phyloP scores from a whole-genome alignment of 192 early-diverging fungal genomes.

The Jimgerdemannia lactiflua region DNA sequence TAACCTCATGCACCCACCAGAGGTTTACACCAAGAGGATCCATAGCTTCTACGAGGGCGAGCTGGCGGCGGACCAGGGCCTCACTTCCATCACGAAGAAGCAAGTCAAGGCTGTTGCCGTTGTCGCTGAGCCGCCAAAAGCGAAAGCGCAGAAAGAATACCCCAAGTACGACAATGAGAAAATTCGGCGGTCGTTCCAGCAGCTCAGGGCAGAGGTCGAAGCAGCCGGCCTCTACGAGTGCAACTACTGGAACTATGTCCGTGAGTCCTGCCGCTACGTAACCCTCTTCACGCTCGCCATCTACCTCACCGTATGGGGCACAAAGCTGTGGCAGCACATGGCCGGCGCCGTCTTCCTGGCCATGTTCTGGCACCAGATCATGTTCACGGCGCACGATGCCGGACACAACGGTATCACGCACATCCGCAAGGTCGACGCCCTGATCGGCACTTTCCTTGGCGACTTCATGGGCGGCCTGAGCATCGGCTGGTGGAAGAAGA shows the following conservation, averaged over 20 bases:
- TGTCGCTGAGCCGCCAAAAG: not conserved
- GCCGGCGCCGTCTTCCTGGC: conserved; percentile 61
- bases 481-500: conserved; percentile 97
- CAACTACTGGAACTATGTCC: conserved; percentile 50
- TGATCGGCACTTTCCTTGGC: conserved; percentile 79
- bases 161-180: conserved; percentile 5
- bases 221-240: conserved; percentile 62
- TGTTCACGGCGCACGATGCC: conserved; percentile 94
- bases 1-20: conserved; percentile 78
- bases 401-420: conserved; percentile 92
- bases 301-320: conserved; percentile 42
- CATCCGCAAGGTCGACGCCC: conserved; percentile 66
- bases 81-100: not conserved
- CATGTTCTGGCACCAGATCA: conserved; percentile 86
- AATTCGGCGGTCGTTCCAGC: conserved; percentile 43
- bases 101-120: not conserved
- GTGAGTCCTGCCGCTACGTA: conserved; percentile 49
- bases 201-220: conserved; percentile 64
- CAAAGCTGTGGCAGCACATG: conserved; percentile 47
- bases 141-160: not conserved
- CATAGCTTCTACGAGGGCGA: conserved; percentile 79
- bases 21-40: conserved; percentile 72
- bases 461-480: conserved; percentile 85
- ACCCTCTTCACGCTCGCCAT: conserved; percentile 40
- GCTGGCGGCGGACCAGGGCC: conserved; percentile 31